Percentiles rank a stretch among this genome's conserved stretches.
These are phyloP conservation scores for Pseudevernia furfuracea DNA, from an alignment of 495 filamentous ascomycete species.

Conservation along the genomic window DNA sequence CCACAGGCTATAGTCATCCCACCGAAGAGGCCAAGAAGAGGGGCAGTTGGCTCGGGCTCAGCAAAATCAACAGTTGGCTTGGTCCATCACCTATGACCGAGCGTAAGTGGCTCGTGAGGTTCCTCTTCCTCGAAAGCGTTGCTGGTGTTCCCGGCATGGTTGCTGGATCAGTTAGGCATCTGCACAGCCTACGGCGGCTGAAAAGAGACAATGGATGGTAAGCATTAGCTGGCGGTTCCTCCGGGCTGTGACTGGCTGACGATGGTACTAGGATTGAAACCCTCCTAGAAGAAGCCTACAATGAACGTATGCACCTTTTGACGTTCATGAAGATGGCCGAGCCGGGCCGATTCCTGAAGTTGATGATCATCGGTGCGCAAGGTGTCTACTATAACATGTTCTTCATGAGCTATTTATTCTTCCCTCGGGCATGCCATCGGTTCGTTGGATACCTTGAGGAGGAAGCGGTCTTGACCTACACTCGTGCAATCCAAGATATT, in stretches of 20 bases:
- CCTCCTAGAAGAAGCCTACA: conserved; percentile 86
- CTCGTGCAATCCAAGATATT: conserved; percentile 74
- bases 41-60: conserved; percentile 33
- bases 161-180: conserved; percentile 83
- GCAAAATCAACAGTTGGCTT: conserved; percentile 41
- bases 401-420: conserved; percentile 83
- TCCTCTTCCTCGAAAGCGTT: conserved; percentile 90
- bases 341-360: conserved; percentile 80
- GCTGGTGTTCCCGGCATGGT: conserved; percentile 97
- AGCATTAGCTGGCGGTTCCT: conserved; percentile 9
- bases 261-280: conserved; percentile 68
- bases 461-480: conserved; percentile 94
- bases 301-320: conserved; percentile 93
- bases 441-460: conserved; percentile 97
- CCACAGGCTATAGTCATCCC: conserved; percentile 65
- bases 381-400: conserved; percentile 92
- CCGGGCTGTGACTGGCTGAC: not conserved
- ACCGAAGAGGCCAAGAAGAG: conserved; percentile 36
- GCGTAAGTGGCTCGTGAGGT: conserved; percentile 70
- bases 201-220: conserved; percentile 92
- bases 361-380: conserved; percentile 76
- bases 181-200: conserved; percentile 72
- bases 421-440: conserved; percentile 82
- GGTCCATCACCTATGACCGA: conserved; percentile 52
- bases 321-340: conserved; percentile 91